Evolutionary conservation across 805 yeast genomes (phyloP).

Genomic region (Wickerhamiella qilinensis): DNA sequence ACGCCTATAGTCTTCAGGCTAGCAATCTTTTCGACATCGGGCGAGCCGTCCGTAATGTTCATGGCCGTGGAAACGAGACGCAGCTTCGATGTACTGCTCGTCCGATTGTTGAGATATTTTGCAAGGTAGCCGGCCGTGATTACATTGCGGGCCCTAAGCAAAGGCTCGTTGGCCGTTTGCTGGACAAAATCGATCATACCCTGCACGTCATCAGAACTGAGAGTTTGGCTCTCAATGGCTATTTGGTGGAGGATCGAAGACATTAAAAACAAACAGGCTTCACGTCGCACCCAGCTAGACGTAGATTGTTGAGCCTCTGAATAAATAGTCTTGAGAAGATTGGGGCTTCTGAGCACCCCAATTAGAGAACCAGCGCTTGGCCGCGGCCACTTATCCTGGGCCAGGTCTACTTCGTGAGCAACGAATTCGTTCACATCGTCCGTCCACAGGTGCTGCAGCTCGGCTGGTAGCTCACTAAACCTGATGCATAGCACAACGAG

Average conservation of each 20-base stretch:
- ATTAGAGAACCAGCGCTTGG: conserved; percentile 44
- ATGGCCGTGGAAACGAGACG: conserved; percentile 8
- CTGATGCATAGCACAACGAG: conserved; percentile 18
- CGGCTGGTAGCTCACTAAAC: conserved; percentile 29
- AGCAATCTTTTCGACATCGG: conserved; percentile 8
- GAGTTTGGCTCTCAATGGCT: conserved; percentile 7
- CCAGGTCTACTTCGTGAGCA: conserved; percentile 56
- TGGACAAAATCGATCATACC: not conserved
- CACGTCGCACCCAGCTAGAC: conserved; percentile 3
- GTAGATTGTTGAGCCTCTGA: conserved; percentile 5
- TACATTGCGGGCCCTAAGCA: conserved; percentile 13
- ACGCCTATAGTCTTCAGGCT: conserved; percentile 6
- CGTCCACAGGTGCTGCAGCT: conserved; percentile 30
- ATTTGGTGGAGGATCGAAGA: conserved; percentile 10
- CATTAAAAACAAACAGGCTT: conserved; percentile 12
- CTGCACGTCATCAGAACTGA: not conserved
- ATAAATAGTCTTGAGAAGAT: conserved; percentile 6
- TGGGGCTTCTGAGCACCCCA: conserved; percentile 28
- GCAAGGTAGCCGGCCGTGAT: conserved; percentile 12
- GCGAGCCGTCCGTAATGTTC: conserved; percentile 2
- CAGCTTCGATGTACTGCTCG: conserved; percentile 7
- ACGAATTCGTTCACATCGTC: conserved; percentile 55
- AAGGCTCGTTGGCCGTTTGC: conserved; percentile 1
- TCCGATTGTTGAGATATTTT: conserved; percentile 7
- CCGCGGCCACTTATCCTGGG: conserved; percentile 39